Percentiles rank a stretch among this genome's conserved stretches.
Conservation (phyloP, 371 early-diverging fungal species). For the Saksenaea oblongispora region DNA sequence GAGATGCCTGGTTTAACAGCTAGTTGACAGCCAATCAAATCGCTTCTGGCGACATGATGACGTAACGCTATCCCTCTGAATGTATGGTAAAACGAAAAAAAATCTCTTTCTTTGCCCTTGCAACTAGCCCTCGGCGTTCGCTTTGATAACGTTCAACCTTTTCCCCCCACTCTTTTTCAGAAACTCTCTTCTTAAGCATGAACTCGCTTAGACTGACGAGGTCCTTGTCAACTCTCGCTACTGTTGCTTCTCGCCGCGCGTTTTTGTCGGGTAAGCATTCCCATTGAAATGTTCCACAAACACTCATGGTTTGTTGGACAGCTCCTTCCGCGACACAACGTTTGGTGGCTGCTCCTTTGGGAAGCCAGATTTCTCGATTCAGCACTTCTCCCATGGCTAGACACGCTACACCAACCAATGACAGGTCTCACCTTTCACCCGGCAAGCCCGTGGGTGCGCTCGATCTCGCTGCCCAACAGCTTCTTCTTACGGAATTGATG, state of each 20-base stretch:
- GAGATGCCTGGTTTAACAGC: too few species aligned
- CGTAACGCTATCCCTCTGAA: too few species aligned
- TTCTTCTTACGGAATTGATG: constrained; percentile 90
- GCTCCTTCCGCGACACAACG: constrained; percentile 22
- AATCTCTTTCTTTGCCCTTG: background rate
- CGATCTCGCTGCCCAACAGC: constrained; percentile 80
- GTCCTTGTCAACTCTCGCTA: constrained; percentile 9
- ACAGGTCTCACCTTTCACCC: constrained; percentile 30
- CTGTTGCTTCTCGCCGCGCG: constrained; percentile 12
- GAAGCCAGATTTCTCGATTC: constrained; percentile 38
- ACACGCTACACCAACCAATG: constrained; percentile 36
- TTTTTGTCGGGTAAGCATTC: constrained; percentile 6
- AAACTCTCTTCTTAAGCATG: constrained; percentile 15
- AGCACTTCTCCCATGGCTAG: constrained; percentile 32
- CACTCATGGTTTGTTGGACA: constrained; percentile 9
- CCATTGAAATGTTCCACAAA: background rate
- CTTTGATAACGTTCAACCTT: constrained; percentile 8
- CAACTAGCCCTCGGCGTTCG: background rate
- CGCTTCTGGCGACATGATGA: too few species aligned
- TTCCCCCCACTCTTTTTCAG: constrained; percentile 28
- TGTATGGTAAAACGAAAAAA: too few species aligned
- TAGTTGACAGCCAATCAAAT: too few species aligned
- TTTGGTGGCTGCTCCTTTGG: constrained; percentile 39
- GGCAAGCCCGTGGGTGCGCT: constrained; percentile 51
- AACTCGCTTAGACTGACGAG: constrained; percentile 29